phyloP scores from a whole-genome alignment of 805 yeast species.

The Torulaspora maleeae region DNA sequence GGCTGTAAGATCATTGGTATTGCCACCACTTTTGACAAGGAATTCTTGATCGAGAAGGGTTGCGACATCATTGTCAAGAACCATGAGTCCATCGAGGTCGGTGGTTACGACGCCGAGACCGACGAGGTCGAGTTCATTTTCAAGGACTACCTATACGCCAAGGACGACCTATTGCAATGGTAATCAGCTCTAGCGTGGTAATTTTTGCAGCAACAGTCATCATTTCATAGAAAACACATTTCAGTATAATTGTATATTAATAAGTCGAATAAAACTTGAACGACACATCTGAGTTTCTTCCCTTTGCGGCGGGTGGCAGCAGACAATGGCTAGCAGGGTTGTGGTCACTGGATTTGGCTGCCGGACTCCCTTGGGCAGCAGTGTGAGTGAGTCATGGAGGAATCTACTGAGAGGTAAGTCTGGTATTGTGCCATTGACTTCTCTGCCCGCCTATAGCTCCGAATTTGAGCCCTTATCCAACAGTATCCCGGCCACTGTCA shows the following conservation, averaged over 20 bases:
- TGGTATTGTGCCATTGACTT: constrained; percentile 54
- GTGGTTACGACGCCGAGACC: constrained; percentile 45
- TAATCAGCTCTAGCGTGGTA: constrained; percentile 13
- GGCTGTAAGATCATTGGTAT: constrained; percentile 81
- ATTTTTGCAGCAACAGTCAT: constrained; percentile 1
- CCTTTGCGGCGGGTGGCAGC: not conserved
- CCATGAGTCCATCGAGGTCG: constrained; percentile 57
- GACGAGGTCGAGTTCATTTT: constrained; percentile 39
- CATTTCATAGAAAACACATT: constrained; percentile 3
- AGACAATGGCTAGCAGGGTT: constrained; percentile 46
- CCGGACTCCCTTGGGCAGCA: constrained; percentile 81
- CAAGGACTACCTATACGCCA: constrained; percentile 38
- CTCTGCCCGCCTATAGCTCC: constrained; percentile 33
- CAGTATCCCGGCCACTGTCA: constrained; percentile 57
- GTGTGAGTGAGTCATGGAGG: constrained; percentile 51
- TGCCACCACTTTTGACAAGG: constrained; percentile 71
- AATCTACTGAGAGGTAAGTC: constrained; percentile 47
- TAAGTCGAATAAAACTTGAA: not conserved
- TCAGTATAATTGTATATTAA: constrained; percentile 7
- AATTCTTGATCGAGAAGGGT: constrained; percentile 65
- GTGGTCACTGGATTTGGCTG: constrained; percentile 91
- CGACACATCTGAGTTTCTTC: not conserved
- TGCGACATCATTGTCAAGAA: constrained; percentile 79
- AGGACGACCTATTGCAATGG: constrained; percentile 36
- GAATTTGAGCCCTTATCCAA: constrained; percentile 40